Percentiles rank a stretch among this genome's conserved stretches.
Evolutionary conservation across 2,329 filamentous ascomycete genomes (phyloP).

Genomic region (Karstenula rhodostoma): DNA sequence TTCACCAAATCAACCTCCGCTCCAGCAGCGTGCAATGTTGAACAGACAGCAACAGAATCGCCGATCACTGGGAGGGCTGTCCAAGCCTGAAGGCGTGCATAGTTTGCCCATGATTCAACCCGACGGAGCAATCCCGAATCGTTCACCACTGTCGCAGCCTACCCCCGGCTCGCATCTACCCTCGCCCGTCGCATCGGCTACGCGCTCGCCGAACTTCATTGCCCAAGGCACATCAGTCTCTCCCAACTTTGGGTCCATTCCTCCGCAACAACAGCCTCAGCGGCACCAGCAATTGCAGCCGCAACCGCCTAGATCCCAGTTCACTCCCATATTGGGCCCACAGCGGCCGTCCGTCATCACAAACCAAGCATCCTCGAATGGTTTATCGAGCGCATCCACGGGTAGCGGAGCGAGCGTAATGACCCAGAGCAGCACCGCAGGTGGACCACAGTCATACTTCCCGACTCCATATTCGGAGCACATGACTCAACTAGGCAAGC

Average conservation of each 20-base stretch:
- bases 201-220: slow-evolving; percentile 68
- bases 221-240: slow-evolving; percentile 68
- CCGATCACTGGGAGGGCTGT: slow-evolving; percentile 77
- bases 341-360: slow-evolving; percentile 50
- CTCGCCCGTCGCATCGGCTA: slow-evolving; percentile 66
- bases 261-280: slow-evolving; percentile 58
- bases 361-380: slow-evolving; percentile 47
- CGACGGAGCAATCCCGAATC: slow-evolving; percentile 54
- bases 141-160: slow-evolving; percentile 78
- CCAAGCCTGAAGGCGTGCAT: slow-evolving; percentile 68
- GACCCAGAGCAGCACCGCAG: slow-evolving; percentile 44
- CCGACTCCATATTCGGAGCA: slow-evolving; percentile 91
- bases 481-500: slow-evolving; percentile 94
- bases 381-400: slow-evolving; percentile 47
- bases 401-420: slow-evolving; percentile 47
- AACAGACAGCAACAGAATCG: slow-evolving; percentile 76
- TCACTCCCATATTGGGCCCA: slow-evolving; percentile 52
- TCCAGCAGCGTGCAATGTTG: slow-evolving; percentile 81
- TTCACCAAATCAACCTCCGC: slow-evolving; percentile 66
- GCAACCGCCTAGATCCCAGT: slow-evolving; percentile 59
- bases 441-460: slow-evolving; percentile 69
- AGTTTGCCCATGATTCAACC: slow-evolving; percentile 52
- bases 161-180: slow-evolving; percentile 82
- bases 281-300: slow-evolving; percentile 56
- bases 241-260: slow-evolving; percentile 64